Conservation (phyloP, 2,329 filamentous ascomycete genomes). For the Raffaelea deltoideospora region DNA sequence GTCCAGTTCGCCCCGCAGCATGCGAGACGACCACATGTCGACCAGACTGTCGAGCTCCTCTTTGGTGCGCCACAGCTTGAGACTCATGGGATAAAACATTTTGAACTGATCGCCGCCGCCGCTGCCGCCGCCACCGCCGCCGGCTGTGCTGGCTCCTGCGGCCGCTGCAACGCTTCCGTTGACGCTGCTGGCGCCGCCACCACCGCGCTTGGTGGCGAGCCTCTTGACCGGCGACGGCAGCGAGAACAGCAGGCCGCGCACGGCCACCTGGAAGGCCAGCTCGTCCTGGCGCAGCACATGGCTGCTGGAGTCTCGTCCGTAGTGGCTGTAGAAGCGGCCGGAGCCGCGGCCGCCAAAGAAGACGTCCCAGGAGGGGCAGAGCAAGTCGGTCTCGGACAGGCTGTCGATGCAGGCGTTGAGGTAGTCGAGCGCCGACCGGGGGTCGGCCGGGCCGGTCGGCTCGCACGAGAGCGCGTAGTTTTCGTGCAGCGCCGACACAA, state of each 20-base stretch:
- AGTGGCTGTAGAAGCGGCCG: conserved; percentile 20
- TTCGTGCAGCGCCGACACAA: conserved; percentile 30
- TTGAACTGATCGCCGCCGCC: conserved; percentile 51
- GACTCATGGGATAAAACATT: conserved; percentile 82
- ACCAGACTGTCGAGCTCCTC: conserved; percentile 69
- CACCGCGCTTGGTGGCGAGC: conserved; percentile 26
- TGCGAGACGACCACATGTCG: conserved; percentile 49
- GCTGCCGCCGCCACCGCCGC: conserved; percentile 18
- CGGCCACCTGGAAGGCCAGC: conserved; percentile 81
- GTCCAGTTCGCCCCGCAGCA: conserved; percentile 43
- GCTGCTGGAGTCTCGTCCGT: conserved; percentile 40
- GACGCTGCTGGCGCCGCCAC: neutral
- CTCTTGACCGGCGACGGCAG: conserved; percentile 76
- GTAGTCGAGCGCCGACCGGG: conserved; percentile 54
- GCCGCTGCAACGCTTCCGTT: too few relatives aligned
- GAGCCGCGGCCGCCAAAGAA: conserved; percentile 45
- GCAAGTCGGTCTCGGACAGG: conserved; percentile 75
- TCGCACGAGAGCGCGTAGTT: conserved; percentile 84
- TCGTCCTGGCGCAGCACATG: conserved; percentile 83
- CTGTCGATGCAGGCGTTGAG: conserved; percentile 75
- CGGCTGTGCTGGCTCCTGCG: too few relatives aligned
- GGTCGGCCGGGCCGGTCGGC: conserved; percentile 30
- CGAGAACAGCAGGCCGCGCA: conserved; percentile 71
- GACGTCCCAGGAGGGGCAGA: conserved; percentile 57
- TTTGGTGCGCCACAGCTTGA: conserved; percentile 68